Evolutionary conservation across 768 basidiomycete species (phyloP), one percentile per base, ranked within the genome.

Genomic region (Lepiota brunneoincarnata): DNA sequence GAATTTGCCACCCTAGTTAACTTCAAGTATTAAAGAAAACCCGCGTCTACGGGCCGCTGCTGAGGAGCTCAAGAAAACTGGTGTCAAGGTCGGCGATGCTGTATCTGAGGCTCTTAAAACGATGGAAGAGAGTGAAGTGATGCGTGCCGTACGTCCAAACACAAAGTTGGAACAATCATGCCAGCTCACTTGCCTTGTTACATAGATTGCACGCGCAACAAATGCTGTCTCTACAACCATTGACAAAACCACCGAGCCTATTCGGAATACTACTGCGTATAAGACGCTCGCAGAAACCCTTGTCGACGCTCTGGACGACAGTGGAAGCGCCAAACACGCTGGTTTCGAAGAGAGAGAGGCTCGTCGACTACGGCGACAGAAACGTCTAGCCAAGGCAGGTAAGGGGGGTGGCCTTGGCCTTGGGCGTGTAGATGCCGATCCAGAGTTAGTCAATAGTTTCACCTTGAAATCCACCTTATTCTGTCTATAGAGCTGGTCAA

Each of bases 291-390:
- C 93, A 0, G 93, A 96, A 41, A 91, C 91, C 1, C 73, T 99
- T 12, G 74, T 93, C 3, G 97, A 99, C 58, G 92, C 94, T 2
- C 77, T 99, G 37, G 94, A 98, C 58, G 95, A 98, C 69, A 91
- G 89, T 53, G 91, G 90, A 3, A 92, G 87, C 59, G 89, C 93
- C 2, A 93, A 93, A 61, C 92, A 96, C 69, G 95, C 92, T 45
- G 97, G 97, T 0, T 98, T 94, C 59, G 93, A 96, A 68, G 95
- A 97, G 67, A 93, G 89, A 66, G 97, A 98, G 65, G 89, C 84
- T 17, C 83, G 97, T 46, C 76, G 97, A 63, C 71, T 82, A 54
- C 80, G 93, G 56, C 73, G 97, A 53, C 88, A 94, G 68, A 74
- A 77, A 44, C 83, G 97, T 34, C 77, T 97, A 15, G 85, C 78